Percentiles rank a stretch among this genome's conserved stretches.
Evolutionary conservation across 257 asterid genomes (phyloP).

Genomic region (Petrea volubilis): DNA sequence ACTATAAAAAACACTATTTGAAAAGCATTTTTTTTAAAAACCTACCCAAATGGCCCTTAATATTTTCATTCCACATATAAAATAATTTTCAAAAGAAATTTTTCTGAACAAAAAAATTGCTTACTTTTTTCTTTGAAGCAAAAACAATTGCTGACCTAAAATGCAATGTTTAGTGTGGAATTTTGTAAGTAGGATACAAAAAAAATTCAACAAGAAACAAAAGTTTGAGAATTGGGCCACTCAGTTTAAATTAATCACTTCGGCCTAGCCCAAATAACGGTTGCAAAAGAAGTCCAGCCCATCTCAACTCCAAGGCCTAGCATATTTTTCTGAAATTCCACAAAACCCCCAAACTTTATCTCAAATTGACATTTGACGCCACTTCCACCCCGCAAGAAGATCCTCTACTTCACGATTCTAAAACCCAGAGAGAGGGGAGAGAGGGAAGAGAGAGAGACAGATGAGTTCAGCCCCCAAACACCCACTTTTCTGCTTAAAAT

Average conservation of each 20-base stretch:
- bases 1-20: too few species aligned
- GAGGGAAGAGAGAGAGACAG: not conserved
- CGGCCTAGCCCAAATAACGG: not conserved
- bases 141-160: too few species aligned
- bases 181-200: too few species aligned
- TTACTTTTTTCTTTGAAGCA: too few species aligned
- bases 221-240: too few species aligned
- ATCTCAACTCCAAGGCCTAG: not conserved
- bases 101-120: too few species aligned
- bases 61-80: too few species aligned
- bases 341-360: not conserved
- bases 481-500: conserved; percentile 63
- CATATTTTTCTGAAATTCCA: not conserved
- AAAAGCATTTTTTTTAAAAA: too few species aligned
- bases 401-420: not conserved
- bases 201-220: too few species aligned
- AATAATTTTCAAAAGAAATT: too few species aligned
- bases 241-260: not conserved
- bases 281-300: not conserved
- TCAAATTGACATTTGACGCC: not conserved
- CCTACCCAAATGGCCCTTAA: too few species aligned
- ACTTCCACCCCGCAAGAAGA: not conserved
- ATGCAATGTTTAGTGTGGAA: too few species aligned
- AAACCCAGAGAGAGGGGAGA: not conserved
- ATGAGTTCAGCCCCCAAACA: conserved; percentile 48